These are phyloP conservation scores for Saccharomyces mikatae DNA, from an alignment of 805 yeast genomes.

Conservation along the genomic window DNA sequence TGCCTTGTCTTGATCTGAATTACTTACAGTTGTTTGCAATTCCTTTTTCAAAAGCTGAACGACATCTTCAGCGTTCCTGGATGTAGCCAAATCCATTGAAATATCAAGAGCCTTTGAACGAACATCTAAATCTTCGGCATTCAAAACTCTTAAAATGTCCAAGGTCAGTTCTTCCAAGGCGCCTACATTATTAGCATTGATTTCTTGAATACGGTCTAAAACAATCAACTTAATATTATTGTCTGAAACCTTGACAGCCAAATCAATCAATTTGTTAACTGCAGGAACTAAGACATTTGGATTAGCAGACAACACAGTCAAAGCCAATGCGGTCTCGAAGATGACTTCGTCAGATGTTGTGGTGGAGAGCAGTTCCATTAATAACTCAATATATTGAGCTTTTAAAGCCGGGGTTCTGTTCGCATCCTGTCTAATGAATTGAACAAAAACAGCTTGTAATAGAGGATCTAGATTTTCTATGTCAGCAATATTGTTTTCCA, in stretches of 20 bases:
- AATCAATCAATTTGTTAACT: conserved; percentile 76
- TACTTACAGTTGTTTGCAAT: conserved; percentile 60
- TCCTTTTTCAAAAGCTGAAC: conserved; percentile 89
- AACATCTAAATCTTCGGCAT: conserved; percentile 87
- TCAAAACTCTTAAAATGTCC: conserved; percentile 77
- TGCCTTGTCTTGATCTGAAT: conserved; percentile 65
- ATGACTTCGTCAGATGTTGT: conserved; percentile 55
- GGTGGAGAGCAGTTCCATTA: conserved; percentile 64
- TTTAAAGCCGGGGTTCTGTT: conserved; percentile 52
- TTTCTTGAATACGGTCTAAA: conserved; percentile 71
- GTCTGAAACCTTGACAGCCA: conserved; percentile 89
- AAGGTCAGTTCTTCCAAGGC: conserved; percentile 72
- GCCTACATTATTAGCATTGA: conserved; percentile 71
- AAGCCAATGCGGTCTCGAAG: conserved; percentile 85
- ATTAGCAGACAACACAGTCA: conserved; percentile 52
- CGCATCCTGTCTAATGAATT: conserved; percentile 83
- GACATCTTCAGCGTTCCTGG: conserved; percentile 89
- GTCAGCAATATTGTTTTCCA: conserved; percentile 58
- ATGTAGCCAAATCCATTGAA: conserved; percentile 69
- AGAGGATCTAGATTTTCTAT: conserved; percentile 69
- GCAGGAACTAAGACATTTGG: conserved; percentile 67
- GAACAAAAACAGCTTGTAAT: conserved; percentile 82
- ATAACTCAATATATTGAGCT: conserved; percentile 61
- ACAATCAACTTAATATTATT: conserved; percentile 91
- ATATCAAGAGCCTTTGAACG: conserved; percentile 81